Evolutionary conservation across 768 basidiomycete genomes (phyloP).

Genomic region (Pleurotus djamor): DNA sequence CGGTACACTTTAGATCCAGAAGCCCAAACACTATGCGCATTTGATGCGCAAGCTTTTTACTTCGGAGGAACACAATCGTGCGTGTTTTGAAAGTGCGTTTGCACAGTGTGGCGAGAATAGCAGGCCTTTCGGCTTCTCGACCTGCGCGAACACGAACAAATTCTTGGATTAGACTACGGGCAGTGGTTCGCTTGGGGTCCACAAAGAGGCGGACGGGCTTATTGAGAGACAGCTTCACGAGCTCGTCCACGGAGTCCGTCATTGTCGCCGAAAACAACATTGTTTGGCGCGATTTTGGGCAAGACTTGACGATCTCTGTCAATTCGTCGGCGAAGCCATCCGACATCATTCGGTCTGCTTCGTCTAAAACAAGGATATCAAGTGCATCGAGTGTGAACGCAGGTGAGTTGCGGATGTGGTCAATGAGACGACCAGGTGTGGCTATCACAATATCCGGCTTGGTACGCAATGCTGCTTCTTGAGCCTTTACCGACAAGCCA

Average conservation of each 20-base stretch:
- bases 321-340: constrained; percentile 97
- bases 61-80: constrained; percentile 92
- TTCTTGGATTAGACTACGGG: constrained; percentile 86
- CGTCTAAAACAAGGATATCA: constrained; percentile 93
- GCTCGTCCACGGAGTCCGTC: constrained; percentile 94
- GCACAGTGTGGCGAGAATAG: constrained; percentile 79
- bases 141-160: constrained; percentile 89
- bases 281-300: constrained; percentile 87
- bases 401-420: constrained; percentile 94
- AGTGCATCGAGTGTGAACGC: constrained; percentile 90
- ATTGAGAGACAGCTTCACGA: constrained; percentile 89
- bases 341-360: constrained; percentile 96
- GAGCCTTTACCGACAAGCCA: constrained; percentile 90
- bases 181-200: constrained; percentile 87
- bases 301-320: constrained; percentile 88
- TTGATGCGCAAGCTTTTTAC: constrained; percentile 97
- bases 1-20: constrained; percentile 85
- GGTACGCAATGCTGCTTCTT: constrained; percentile 81
- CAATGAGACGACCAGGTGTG: constrained; percentile 96
- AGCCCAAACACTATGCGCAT: constrained; percentile 92
- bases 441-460: constrained; percentile 95
- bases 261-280: constrained; percentile 99
- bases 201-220: constrained; percentile 95
- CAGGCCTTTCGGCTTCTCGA: constrained; percentile 74
- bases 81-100: constrained; percentile 81